Base-by-base conservation (phyloP, 78 protist genomes). In the Polysphondylium violaceum region DNA sequence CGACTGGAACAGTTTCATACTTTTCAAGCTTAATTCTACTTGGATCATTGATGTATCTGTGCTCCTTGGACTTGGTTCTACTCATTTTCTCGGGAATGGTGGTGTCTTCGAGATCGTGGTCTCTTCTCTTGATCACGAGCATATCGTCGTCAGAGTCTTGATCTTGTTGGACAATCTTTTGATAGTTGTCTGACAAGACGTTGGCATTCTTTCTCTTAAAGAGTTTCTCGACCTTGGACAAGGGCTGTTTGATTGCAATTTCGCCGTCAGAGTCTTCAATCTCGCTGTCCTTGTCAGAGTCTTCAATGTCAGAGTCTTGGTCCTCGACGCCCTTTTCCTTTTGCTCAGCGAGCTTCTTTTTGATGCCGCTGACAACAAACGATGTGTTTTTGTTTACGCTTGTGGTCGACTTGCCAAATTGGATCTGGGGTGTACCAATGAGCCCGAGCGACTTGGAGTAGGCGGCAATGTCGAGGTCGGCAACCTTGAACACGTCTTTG, bases 391-490 rank as follows among this genome's bases (percentile, higher is more conserved):
- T 86, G 25, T 56, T 59, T 29, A 17, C 7, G 53, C 35, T 43
- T 21, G 51, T 69, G 9, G 38, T 44, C 14, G 78, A 17, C n/a
- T 43, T 64, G 19, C 92, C 92, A 86, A 86, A 72, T 53, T 44
- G 67, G 29, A 87, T 68, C 29, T 69, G 36, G 11, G 94, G 94
- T 21, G 77, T 77, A 64, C 90, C 65, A 11, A 71, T 53, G 14
- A 89, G 35, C 23, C 94, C 94, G 35, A 89, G 44, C 8, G 81
- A 67, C 12, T 64, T 38, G 17, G 94, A 78, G 25, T 25, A 89
- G 8, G 29, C 76, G 23, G 55, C 12, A 21, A 76, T n/a, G 31
- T 78, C 55, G 40, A 89, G 44, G 19, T 63, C 74, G 5, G 44
- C 58, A 21, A 89, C 16, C 14, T 77, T 67, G 53, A 89, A 89